phyloP scores from a whole-genome alignment of 257 asterid genomes.

The Salvia hispanica region DNA sequence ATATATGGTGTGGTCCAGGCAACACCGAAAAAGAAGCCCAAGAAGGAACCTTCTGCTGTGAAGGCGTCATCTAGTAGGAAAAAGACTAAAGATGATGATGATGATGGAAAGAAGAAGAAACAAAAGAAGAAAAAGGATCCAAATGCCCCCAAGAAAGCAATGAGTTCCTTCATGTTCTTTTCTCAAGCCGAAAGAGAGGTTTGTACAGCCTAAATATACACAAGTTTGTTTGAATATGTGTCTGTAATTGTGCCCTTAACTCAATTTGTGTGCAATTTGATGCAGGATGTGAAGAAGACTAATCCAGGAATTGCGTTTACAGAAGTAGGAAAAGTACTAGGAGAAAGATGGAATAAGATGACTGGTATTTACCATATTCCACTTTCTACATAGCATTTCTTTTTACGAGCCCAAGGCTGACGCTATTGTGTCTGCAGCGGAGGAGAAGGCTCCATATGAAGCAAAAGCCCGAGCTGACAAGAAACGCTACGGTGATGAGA shows the following conservation, averaged over 20 bases:
- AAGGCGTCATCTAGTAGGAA: conserved; percentile 63
- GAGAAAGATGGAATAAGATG: conserved; percentile 85
- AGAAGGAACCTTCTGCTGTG: conserved; percentile 56
- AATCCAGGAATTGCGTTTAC: conserved; percentile 74
- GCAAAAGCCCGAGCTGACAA: conserved; percentile 81
- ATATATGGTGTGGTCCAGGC: conserved; percentile 42
- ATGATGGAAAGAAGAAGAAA: conserved; percentile 78
- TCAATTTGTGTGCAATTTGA: neutral
- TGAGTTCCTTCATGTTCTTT: conserved; percentile 84
- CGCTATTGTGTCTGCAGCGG: conserved; percentile 47
- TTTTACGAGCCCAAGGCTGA: neutral
- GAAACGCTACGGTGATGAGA: conserved; percentile 66
- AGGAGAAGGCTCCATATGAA: conserved; percentile 77
- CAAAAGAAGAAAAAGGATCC: conserved; percentile 90
- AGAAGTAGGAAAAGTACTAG: conserved; percentile 71
- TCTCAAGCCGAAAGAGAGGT: conserved; percentile 90
- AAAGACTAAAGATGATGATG: conserved; percentile 58
- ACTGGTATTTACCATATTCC: conserved; percentile 44
- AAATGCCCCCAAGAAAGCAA: conserved; percentile 85
- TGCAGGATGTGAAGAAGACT: conserved; percentile 64
- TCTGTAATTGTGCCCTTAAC: neutral
- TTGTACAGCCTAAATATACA: neutral
- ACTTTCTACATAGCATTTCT: neutral
- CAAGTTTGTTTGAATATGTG: neutral
- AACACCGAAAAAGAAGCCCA: conserved; percentile 57